Conservation (phyloP, 1,284 basidiomycete genomes). For the Ceratobasidium sp. region DNA sequence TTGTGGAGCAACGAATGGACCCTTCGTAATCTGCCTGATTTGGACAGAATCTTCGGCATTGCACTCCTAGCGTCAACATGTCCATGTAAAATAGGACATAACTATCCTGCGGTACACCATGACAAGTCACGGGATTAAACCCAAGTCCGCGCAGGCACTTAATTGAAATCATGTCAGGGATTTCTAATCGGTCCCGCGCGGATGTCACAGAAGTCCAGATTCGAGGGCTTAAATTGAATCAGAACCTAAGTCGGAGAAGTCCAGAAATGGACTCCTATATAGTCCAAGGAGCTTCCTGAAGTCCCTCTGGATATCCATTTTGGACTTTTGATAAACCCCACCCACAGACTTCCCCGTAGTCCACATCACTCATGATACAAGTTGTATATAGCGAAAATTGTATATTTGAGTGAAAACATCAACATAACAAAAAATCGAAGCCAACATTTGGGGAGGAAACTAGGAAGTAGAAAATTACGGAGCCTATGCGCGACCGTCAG, state of each 20-base stretch:
- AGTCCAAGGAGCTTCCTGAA: neutral
- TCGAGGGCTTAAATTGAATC: neutral
- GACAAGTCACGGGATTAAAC: neutral
- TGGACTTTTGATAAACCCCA: neutral
- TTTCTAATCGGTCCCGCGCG: neutral
- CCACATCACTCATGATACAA: neutral
- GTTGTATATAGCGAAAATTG: conserved; percentile 9
- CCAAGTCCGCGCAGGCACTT: neutral
- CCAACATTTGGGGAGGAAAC: too few species aligned
- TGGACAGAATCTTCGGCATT: too few species aligned
- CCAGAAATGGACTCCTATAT: neutral
- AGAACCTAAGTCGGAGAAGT: neutral
- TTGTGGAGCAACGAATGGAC: too few species aligned
- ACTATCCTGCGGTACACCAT: too few species aligned
- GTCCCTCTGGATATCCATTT: neutral
- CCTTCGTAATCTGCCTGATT: too few species aligned
- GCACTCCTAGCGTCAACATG: too few species aligned
- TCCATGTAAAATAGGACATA: too few species aligned
- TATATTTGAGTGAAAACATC: neutral
- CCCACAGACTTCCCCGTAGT: neutral
- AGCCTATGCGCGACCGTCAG: too few species aligned
- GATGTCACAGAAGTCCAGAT: neutral
- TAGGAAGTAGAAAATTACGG: too few species aligned
- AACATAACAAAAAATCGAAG: neutral
- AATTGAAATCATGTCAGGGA: neutral